Evolutionary conservation across 1,284 basidiomycete species (phyloP).

Genomic region (Marasmius sp.): DNA sequence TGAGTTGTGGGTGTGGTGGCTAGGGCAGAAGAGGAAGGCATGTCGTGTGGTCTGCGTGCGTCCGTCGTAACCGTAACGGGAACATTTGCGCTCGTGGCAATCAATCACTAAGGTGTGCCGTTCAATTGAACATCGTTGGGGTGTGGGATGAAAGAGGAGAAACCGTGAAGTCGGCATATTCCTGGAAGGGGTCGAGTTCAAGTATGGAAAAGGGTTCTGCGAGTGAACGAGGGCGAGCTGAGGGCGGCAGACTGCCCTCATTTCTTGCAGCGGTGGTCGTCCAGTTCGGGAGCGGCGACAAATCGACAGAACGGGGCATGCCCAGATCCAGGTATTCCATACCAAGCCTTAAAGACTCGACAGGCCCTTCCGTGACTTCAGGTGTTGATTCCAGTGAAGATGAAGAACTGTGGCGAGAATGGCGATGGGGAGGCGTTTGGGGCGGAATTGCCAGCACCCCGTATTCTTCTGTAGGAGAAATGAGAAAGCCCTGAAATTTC

Average conservation of each 20-base stretch:
- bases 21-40: neutral
- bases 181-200: slow-evolving; percentile 13
- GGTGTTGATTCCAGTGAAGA: slow-evolving; percentile 62
- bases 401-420: slow-evolving; percentile 44
- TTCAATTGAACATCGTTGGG: slow-evolving; percentile 46
- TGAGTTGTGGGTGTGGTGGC: neutral
- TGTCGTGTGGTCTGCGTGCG: neutral
- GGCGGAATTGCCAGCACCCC: slow-evolving; percentile 53
- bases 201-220: slow-evolving; percentile 24
- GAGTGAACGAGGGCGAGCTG: slow-evolving; percentile 23
- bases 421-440: slow-evolving; percentile 45
- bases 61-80: neutral
- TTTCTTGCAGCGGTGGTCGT: neutral
- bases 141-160: slow-evolving; percentile 48
- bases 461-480: slow-evolving; percentile 36
- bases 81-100: slow-evolving; percentile 2
- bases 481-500: slow-evolving; percentile 20
- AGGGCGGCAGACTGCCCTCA: neutral
- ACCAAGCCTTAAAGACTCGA: slow-evolving; percentile 41
- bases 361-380: slow-evolving; percentile 39
- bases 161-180: slow-evolving; percentile 50
- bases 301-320: slow-evolving; percentile 22
- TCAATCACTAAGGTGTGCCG: neutral
- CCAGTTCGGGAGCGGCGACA: slow-evolving; percentile 9
- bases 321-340: slow-evolving; percentile 31